Evolutionary conservation across 1,284 basidiomycete genomes (phyloP).

Genomic region (Anthracocystis panici-leucophaei): DNA sequence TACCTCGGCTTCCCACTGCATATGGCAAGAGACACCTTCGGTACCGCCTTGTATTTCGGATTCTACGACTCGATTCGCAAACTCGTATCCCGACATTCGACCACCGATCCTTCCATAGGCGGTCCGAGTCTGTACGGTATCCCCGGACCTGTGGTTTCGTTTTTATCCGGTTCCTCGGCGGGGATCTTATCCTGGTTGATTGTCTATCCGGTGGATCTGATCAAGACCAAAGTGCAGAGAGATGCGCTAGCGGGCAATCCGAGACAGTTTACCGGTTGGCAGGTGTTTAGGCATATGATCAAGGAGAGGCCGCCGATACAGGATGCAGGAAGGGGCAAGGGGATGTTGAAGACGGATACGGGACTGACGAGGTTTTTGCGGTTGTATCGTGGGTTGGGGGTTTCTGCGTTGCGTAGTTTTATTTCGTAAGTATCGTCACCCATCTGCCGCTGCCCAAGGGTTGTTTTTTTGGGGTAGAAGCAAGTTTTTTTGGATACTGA

Average conservation of each 20-base stretch:
- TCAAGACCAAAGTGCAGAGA: constrained; percentile 93
- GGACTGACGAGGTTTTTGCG: constrained; percentile 53
- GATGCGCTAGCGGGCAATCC: constrained; percentile 82
- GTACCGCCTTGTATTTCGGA: constrained; percentile 66
- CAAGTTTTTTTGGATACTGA: no score
- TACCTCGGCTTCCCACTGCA: constrained; percentile 67
- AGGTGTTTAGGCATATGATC: constrained; percentile 81
- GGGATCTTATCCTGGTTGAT: constrained; percentile 67
- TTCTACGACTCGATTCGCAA: constrained; percentile 65
- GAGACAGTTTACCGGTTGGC: constrained; percentile 75
- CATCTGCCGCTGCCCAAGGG: no score
- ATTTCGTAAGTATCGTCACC: constrained; percentile 40
- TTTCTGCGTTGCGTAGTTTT: constrained; percentile 66
- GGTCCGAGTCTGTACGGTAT: constrained; percentile 52
- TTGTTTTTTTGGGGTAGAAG: no score
- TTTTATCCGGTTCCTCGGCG: constrained; percentile 63
- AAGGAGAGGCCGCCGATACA: constrained; percentile 79
- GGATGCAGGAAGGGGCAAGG: constrained; percentile 7
- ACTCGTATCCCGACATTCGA: constrained; percentile 50
- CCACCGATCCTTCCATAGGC: constrained; percentile 18
- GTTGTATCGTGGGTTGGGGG: constrained; percentile 67
- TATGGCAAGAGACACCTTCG: constrained; percentile 58
- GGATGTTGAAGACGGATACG: constrained; percentile 74
- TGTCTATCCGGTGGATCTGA: constrained; percentile 73
- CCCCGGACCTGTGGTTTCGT: constrained; percentile 64